These are phyloP conservation scores for Chiua virens DNA, from an alignment of 768 basidiomycete species.

Conservation along the genomic window DNA sequence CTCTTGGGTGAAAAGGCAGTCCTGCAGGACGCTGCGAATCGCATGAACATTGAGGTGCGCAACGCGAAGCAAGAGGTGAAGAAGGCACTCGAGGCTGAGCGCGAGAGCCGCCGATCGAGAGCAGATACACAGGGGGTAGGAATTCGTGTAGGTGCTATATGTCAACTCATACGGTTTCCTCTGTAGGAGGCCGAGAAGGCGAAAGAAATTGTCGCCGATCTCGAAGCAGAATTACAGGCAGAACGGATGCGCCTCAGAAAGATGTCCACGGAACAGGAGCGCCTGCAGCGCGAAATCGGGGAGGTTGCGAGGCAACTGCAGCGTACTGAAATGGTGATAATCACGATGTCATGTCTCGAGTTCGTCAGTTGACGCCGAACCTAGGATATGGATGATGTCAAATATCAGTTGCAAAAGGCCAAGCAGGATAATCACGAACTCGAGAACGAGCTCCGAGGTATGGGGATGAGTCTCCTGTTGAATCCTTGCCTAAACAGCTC, in stretches of 20 bases:
- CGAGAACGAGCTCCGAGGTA: conserved; percentile 73
- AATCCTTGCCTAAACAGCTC: neutral
- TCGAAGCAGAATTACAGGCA: conserved; percentile 68
- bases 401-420: conserved; percentile 60
- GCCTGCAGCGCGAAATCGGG: conserved; percentile 63
- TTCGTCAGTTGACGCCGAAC: conserved; percentile 1
- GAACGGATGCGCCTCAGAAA: conserved; percentile 68
- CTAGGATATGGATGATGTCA: conserved; percentile 81
- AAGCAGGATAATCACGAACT: conserved; percentile 75
- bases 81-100: conserved; percentile 55
- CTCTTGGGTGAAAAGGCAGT: conserved; percentile 70
- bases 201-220: conserved; percentile 59
- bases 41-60: conserved; percentile 61
- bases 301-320: conserved; percentile 62
- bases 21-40: conserved; percentile 68
- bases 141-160: neutral
- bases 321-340: conserved; percentile 64
- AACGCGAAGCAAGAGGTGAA: conserved; percentile 57
- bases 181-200: conserved; percentile 73
- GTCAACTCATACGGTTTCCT: neutral
- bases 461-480: conserved; percentile 12
- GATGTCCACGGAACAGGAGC: conserved; percentile 62
- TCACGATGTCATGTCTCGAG: neutral
- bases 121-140: conserved; percentile 57
- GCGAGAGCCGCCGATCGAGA: conserved; percentile 46